phyloP scores from a whole-genome alignment of 2,329 filamentous ascomycete genomes.

The Beauveria varroae region DNA sequence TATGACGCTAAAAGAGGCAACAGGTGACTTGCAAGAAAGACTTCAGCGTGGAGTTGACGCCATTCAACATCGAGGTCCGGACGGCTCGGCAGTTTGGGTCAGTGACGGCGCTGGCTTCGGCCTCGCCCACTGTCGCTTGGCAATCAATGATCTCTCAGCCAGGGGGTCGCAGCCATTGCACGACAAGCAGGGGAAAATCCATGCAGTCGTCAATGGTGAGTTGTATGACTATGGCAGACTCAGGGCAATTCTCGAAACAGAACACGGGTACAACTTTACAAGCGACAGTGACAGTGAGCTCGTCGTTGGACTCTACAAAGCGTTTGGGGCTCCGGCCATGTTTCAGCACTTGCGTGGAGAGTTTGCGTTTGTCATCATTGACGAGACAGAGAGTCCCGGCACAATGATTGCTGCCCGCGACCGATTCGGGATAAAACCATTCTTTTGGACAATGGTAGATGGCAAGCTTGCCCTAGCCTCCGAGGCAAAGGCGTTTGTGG shows the following conservation, averaged over 20 bases:
- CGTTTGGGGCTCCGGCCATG: neutral
- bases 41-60: neutral
- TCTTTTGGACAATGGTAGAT: constrained; percentile 40
- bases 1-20: too few species aligned
- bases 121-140: constrained; percentile 42
- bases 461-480: constrained; percentile 39
- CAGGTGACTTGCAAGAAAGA: too few species aligned
- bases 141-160: constrained; percentile 43
- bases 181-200: constrained; percentile 27
- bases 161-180: constrained; percentile 40
- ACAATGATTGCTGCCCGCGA: constrained; percentile 41
- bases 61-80: constrained; percentile 1
- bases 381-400: constrained; percentile 21
- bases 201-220: constrained; percentile 53
- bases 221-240: constrained; percentile 46
- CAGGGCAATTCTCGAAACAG: constrained; percentile 24
- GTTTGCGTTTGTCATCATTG: constrained; percentile 24
- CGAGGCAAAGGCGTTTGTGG: constrained; percentile 46
- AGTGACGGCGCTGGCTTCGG: constrained; percentile 8
- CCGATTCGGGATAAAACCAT: constrained; percentile 49
- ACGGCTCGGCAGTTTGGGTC: neutral
- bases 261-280: constrained; percentile 35
- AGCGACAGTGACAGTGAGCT: constrained; percentile 44
- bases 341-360: constrained; percentile 3
- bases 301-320: constrained; percentile 34